Evolutionary conservation across 345 rosid species (phyloP).

Genomic region (Clausena lansium): DNA sequence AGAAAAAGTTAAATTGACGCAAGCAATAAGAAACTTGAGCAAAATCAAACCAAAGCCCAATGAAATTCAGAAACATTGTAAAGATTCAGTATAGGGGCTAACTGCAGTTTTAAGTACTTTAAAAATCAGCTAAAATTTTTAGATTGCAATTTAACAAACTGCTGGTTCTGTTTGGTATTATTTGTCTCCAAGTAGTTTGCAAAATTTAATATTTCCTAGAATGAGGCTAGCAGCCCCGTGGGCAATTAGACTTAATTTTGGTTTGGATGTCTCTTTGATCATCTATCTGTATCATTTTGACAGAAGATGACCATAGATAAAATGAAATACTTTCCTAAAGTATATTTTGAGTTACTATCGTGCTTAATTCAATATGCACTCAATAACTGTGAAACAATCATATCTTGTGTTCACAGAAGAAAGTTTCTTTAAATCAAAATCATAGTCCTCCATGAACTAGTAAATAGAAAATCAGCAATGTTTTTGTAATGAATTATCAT

Average conservation of each 20-base stretch:
- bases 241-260: background rate
- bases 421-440: background rate
- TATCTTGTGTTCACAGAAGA: background rate
- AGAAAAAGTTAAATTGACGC: background rate
- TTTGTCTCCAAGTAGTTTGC: background rate
- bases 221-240: background rate
- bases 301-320: background rate
- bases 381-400: background rate
- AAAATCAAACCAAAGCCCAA: background rate
- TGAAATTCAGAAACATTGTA: background rate
- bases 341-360: background rate
- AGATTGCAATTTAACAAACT: background rate
- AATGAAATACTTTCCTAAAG: background rate
- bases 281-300: background rate
- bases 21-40: background rate
- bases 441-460: background rate
- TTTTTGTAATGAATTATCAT: background rate
- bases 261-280: background rate
- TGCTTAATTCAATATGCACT: background rate
- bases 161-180: background rate
- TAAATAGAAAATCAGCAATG: background rate
- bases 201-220: background rate
- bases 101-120: background rate
- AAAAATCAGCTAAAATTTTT: background rate
- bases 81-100: background rate